Percentiles rank a stretch among this genome's conserved stretches.
Evolutionary conservation across 2,329 filamentous ascomycete species (phyloP).

Genomic region (Pseudogymnoascus verrucosus): DNA sequence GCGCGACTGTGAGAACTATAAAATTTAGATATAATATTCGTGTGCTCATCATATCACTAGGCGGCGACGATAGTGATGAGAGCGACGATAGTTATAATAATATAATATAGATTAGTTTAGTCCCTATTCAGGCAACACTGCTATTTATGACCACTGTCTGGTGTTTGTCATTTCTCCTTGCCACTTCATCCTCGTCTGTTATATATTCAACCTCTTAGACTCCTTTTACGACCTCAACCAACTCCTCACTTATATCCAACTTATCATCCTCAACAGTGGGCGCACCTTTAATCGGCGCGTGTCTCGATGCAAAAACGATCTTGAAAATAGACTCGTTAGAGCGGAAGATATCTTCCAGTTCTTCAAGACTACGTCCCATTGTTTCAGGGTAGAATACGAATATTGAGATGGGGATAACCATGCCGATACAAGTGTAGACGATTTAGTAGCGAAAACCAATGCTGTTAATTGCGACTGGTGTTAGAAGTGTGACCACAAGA

Average conservation of each 20-base stretch:
- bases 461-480: neutral
- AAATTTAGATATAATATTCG: too few species aligned
- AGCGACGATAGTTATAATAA: too few species aligned
- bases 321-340: conserved; percentile 21
- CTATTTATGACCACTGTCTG: too few species aligned
- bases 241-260: neutral
- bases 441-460: neutral
- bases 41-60: too few species aligned
- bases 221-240: neutral
- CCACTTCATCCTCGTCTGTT: neutral
- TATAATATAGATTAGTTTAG: too few species aligned
- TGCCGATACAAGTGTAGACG: neutral
- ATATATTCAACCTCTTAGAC: neutral
- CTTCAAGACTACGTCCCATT: conserved; percentile 42
- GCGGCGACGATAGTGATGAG: too few species aligned
- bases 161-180: neutral
- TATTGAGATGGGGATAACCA: conserved; percentile 34
- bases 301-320: neutral
- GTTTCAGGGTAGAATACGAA: conserved; percentile 41
- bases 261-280: neutral
- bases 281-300: neutral
- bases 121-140: too few species aligned
- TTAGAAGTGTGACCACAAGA: neutral
- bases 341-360: conserved; percentile 38
- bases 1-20: too few species aligned